Base-by-base conservation (phyloP, 768 basidiomycete species). In the Russula lepida region DNA sequence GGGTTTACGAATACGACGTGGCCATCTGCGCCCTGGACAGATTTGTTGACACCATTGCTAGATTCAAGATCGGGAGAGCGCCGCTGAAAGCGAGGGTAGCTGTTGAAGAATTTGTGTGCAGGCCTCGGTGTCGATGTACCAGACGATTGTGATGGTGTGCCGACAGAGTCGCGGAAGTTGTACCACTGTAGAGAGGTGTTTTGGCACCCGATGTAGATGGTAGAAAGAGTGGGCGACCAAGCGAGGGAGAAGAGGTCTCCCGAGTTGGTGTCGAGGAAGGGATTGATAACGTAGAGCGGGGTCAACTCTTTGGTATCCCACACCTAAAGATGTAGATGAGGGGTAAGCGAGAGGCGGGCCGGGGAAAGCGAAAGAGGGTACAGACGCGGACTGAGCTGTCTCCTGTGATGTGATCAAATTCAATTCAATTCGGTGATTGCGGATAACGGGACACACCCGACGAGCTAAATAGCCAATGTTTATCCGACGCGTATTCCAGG, bases 141-240 rank as follows among this genome's bases (percentile, higher is more conserved):
- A 3, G 66, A 57, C 13, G 52, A 44, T n/a, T 44, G 58, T 59
- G 65, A 48, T 64, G 68, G 44, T 58, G 60, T 2, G 41, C n/a
- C 7, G 33, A 35, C 23, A 28, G 33, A 17, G 33, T 63, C 62
- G 54, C 62, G 55, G 70, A 94, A 90, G 66, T 81, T 75, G 70
- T 86, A 84, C 92, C 92, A 97, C 68, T 97, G 92, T 30, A 97
- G 78, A 13, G 92, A 94, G 2, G 94, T 94, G 70, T 93, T 91
- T 72, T 97, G 91, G 69, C 92, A 94, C 25, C 94, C 94, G 37
- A 95, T 77, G 70, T 88, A 95, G 32, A 95, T 74, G 0, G 86
- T 87, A 59, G 84, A 84, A 27, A 84, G 74, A 23, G 76, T 69
- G 1, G 84, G 77, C 8, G 83, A 86, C 89, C 89, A 97, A 0